phyloP scores from a whole-genome alignment of 2,329 filamentous ascomycete species.

The Blumeria graminis region DNA sequence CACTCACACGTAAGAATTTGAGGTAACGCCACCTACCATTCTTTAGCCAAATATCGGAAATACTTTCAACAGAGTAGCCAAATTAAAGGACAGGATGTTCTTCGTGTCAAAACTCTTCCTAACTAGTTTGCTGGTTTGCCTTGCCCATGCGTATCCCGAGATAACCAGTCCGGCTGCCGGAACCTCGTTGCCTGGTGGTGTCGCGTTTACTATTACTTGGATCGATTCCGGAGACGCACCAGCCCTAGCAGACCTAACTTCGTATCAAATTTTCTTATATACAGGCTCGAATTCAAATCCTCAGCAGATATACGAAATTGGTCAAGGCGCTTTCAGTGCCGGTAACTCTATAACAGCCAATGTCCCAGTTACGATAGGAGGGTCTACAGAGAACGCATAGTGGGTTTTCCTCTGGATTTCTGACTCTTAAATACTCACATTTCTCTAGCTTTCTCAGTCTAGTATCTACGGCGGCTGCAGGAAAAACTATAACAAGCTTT shows the following conservation, averaged over 20 bases:
- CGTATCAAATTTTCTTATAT: constrained; percentile 34
- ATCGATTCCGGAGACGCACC: constrained; percentile 27
- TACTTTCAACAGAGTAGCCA: too few species aligned
- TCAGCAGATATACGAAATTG: constrained; percentile 22
- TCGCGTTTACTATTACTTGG: constrained; percentile 29
- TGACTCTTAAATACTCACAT: constrained; percentile 2
- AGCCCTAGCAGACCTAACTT: constrained; percentile 22
- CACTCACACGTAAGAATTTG: too few species aligned
- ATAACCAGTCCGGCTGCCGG: constrained; percentile 29
- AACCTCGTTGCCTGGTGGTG: constrained; percentile 23
- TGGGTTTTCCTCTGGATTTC: constrained; percentile 5
- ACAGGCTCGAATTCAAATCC: constrained; percentile 30
- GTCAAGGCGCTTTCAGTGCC: constrained; percentile 7
- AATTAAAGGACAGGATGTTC: too few species aligned
- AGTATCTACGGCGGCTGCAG: constrained; percentile 26
- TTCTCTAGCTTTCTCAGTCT: constrained; percentile 30
- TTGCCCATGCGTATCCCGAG: constrained; percentile 12
- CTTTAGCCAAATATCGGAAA: too few species aligned
- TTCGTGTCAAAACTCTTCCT: too few species aligned
- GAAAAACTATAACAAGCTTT: constrained; percentile 31
- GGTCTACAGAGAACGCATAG: constrained; percentile 14
- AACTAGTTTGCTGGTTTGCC: background rate
- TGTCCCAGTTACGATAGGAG: constrained; percentile 11
- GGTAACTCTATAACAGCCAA: constrained; percentile 10
- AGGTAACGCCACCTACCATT: too few species aligned